Evolutionary conservation across 1,139 yeast species (phyloP).

Genomic region (Scheffersomyces parashehatae): DNA sequence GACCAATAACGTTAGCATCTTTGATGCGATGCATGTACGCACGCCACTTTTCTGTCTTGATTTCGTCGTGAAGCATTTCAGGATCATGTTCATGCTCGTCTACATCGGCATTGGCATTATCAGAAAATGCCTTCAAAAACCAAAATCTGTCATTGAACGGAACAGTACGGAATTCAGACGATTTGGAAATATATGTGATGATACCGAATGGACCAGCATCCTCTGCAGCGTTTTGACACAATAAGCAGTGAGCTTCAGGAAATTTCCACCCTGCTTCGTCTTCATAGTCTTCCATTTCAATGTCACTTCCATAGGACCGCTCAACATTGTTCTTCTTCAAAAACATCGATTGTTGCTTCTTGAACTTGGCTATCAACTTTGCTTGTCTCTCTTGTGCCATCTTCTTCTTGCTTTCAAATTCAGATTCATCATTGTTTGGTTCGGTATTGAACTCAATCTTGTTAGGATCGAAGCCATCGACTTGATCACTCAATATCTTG

Average conservation of each 20-base stretch:
- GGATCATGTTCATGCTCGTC: slow-evolving; percentile 21
- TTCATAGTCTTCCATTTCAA: slow-evolving; percentile 37
- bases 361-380: slow-evolving; percentile 74
- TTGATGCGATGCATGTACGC: slow-evolving; percentile 36
- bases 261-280: slow-evolving; percentile 58
- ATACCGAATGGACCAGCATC: slow-evolving; percentile 77
- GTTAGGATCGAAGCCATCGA: slow-evolving; percentile 20
- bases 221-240: slow-evolving; percentile 82
- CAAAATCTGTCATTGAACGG: slow-evolving; percentile 68
- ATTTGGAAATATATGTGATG: slow-evolving; percentile 57
- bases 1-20: slow-evolving; percentile 57
- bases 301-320: slow-evolving; percentile 29
- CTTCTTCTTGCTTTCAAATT: slow-evolving; percentile 60
- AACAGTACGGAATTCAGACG: slow-evolving; percentile 62
- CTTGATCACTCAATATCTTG: slow-evolving; percentile 18
- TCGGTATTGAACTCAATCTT: slow-evolving; percentile 17
- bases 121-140: slow-evolving; percentile 66
- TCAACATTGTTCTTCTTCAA: slow-evolving; percentile 48
- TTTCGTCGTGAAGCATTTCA: slow-evolving; percentile 18
- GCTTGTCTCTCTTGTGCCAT: slow-evolving; percentile 73
- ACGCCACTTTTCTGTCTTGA: slow-evolving; percentile 34
- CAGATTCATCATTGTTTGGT: slow-evolving; percentile 34
- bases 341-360: slow-evolving; percentile 74
- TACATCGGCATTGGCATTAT: slow-evolving; percentile 50
- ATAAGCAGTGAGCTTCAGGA: slow-evolving; percentile 80